Conservation (phyloP, 2,329 filamentous ascomycete genomes). For the Diaporthe citri region DNA sequence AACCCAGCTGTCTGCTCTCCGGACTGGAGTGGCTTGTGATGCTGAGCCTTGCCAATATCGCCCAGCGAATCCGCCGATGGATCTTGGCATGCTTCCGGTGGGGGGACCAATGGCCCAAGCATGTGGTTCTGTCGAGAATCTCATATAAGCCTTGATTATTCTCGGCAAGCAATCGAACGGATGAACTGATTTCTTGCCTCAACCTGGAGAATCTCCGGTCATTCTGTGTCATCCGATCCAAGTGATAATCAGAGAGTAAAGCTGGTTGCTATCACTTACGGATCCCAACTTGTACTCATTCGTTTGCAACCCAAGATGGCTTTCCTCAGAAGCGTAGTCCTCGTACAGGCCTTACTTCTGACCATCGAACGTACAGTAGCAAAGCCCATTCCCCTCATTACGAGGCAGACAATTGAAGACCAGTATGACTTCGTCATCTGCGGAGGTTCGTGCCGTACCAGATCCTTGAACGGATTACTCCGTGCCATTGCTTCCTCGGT, state of each 20-base stretch:
- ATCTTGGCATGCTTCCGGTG: slow-evolving; percentile 29
- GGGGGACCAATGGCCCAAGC: not conserved
- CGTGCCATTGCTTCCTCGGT: not conserved
- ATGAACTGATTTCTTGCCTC: not conserved
- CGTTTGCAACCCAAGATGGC: not conserved
- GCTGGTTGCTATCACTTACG: not conserved
- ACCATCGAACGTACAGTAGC: not conserved
- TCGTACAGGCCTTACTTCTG: slow-evolving; percentile 8
- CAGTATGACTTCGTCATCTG: slow-evolving; percentile 24
- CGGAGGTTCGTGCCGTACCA: not conserved
- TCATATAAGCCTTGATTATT: slow-evolving; percentile 19
- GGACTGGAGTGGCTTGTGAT: slow-evolving; percentile 18
- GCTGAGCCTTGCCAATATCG: slow-evolving; percentile 26
- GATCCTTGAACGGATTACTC: too few relatives aligned
- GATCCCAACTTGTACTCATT: not conserved
- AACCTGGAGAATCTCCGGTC: not conserved
- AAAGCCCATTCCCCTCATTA: slow-evolving; percentile 6
- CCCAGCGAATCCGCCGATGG: slow-evolving; percentile 19
- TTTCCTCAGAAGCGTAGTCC: not conserved
- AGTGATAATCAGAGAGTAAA: not conserved
- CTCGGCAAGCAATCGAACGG: not conserved
- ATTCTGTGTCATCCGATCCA: not conserved
- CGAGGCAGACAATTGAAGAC: not conserved
- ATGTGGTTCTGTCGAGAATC: slow-evolving; percentile 8
- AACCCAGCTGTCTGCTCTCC: slow-evolving; percentile 6